Conservation (phyloP, 148 eudicot species). For the Polygonum aviculare region DNA sequence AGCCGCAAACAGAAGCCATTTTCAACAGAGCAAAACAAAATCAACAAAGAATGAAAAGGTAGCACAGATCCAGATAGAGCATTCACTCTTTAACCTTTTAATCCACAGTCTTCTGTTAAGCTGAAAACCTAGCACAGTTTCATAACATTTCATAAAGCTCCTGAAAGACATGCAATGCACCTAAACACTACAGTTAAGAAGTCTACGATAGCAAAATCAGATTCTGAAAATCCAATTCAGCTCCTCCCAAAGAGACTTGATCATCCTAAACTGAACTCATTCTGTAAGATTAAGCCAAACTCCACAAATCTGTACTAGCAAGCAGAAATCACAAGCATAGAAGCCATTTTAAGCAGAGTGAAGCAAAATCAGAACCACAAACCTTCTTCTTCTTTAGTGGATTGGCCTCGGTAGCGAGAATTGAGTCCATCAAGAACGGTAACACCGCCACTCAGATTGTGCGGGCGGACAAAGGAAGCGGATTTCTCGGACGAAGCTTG, state of each 20-base stretch:
- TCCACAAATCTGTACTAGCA: neutral
- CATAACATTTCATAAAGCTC: neutral
- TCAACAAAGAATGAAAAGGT: too few relatives aligned
- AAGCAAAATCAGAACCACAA: constrained; percentile 1
- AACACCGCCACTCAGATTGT: constrained; percentile 53
- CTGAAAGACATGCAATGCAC: neutral
- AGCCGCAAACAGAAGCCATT: too few relatives aligned
- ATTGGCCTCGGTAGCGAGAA: constrained; percentile 42
- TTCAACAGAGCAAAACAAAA: too few relatives aligned
- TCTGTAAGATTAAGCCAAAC: neutral
- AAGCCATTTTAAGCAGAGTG: neutral
- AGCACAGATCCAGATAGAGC: neutral
- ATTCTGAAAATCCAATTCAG: neutral
- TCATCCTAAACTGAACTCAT: neutral
- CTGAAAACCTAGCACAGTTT: neutral
- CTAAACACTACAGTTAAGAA: neutral
- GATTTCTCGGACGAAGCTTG: constrained; percentile 37
- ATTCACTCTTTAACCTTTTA: neutral
- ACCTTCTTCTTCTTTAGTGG: constrained; percentile 77
- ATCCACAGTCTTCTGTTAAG: neutral
- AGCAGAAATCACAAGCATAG: neutral
- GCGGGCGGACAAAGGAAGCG: constrained; percentile 60
- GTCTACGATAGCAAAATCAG: neutral
- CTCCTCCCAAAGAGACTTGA: neutral
- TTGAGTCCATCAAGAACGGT: constrained; percentile 51